A percentile compares a stretch with the other conserved stretches of the same genome.
Evolutionary conservation across 2,329 filamentous ascomycete genomes (phyloP).

Genomic region (Byssothecium circinans): DNA sequence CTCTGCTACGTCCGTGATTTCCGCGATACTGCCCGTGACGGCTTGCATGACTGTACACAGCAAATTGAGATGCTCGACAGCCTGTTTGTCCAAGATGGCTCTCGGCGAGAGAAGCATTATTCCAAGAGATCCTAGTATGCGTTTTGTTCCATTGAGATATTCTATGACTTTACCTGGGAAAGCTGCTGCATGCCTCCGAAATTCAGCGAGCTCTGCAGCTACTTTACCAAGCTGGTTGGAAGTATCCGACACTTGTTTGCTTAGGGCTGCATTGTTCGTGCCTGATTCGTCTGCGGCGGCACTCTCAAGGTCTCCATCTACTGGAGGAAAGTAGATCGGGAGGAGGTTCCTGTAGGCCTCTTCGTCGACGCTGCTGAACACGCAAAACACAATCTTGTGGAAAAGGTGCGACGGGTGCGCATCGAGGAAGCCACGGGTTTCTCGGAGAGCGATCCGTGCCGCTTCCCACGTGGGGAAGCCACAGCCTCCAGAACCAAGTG

Average conservation of each 20-base stretch:
- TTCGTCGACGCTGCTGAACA: conserved; percentile 26
- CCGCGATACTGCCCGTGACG: conserved; percentile 24
- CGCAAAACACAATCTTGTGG: conserved; percentile 37
- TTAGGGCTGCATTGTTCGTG: conserved; percentile 11
- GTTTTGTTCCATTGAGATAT: conserved; percentile 20
- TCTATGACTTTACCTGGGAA: conserved; percentile 18
- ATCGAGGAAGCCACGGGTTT: conserved; percentile 38
- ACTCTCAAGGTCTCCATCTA: conserved; percentile 31
- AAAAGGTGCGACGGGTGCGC: conserved; percentile 19
- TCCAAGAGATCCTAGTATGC: conserved; percentile 18
- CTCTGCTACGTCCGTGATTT: conserved; percentile 25
- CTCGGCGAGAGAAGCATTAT: conserved; percentile 8
- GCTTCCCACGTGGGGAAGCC: conserved; percentile 35
- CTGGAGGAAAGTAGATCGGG: conserved; percentile 38
- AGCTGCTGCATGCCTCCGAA: conserved; percentile 15
- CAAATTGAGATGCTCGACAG: conserved; percentile 21
- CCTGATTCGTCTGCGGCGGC: conserved; percentile 12
- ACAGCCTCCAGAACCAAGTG: conserved; percentile 33
- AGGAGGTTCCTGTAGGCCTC: conserved; percentile 34
- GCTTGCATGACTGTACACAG: conserved; percentile 27
- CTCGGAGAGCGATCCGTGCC: conserved; percentile 36
- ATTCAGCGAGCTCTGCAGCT: conserved; percentile 14
- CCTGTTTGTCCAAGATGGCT: conserved; percentile 6
- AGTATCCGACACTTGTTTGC: conserved; percentile 19
- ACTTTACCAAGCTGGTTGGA: conserved; percentile 21